Evolutionary conservation across 139 green algal genomes (phyloP), one percentile per base, ranked within the genome.

Genomic region (Trebouxia sp.): DNA sequence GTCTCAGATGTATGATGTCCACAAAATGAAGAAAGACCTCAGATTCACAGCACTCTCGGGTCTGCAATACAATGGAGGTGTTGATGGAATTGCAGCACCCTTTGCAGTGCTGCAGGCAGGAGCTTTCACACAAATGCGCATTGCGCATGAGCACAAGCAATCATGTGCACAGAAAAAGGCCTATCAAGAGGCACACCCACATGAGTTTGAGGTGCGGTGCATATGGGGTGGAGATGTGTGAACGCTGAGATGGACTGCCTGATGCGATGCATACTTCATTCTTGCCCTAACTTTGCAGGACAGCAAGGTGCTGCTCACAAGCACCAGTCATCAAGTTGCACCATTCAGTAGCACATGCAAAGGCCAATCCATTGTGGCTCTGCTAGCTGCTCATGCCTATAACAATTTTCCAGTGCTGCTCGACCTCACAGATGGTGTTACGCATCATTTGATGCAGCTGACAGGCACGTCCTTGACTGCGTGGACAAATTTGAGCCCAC

Each of bases 1-100:
- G 24, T 66, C 38, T 38, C 26, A 66, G 55, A 66, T 66, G n/a
- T 38, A 66, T 66, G 55, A 66, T 66, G 55, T 66, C 55, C 55
- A 66, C n/a, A 66, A 7, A 26, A 66, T 26, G n/a, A 66, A n/a
- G 17, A 62, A 62, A 32, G 55, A 66, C 38, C n/a, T 66, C 24
- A 66, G 38, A 66, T n/a, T 66, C 26, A 11, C 38, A 66, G 26
- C 12, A 26, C 26, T n/a, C 37, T 66, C 55, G 38, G 55, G 55
- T 66, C 24, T 3, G n/a, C n/a, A 37, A 6, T 66, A 66, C 55
- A 66, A 66, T 66, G 55, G 26, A 66, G 55, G 55, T 62, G 50
- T 62, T 62, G 50, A 62, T 28, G 50, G 10, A 62, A 62, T 62
- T 22, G 28, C 50, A 32, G 26, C 5, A 15, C 50, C 26, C 50